Evolutionary conservation across 768 basidiomycete species (phyloP), one percentile per base, ranked within the genome.

Genomic region (Suillus luteus): DNA sequence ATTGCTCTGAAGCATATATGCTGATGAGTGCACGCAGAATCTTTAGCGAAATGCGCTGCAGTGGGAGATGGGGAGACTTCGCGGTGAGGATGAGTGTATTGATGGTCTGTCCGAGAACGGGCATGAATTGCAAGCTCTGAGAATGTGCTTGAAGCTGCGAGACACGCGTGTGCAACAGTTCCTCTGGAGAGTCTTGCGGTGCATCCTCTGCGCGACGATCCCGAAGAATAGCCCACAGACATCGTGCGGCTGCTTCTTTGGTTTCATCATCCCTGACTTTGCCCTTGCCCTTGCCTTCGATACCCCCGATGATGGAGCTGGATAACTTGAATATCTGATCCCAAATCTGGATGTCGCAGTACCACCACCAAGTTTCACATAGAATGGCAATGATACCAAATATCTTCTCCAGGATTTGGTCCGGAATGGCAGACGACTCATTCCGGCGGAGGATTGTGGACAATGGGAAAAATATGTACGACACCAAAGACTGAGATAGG

Each of bases 381-480:
- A 98, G 79, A 1, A 83, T 68, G 3, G 78, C 72, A 37, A 96
- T 77, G 14, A 84, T 77, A 31, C 79, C 69, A 64, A 97, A 80
- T 24, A 95, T 75, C 61, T 83, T 85, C 75, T 97, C 93, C 55
- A 96, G 78, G 37, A 95, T 77, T 68, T 89, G 89, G 69, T 95
- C 89, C 9, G 93, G 90, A 55, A 96, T 89, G 15, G 83, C 79
- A 7, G 82, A 71, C 3, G 88, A 83, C 17, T 83, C 70, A 72
- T 95, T 93, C 38, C 92, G 87, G 57, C 90, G 88, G 41, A 98
- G 82, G 58, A 97, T 86, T 35, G 88, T 85, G 2, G 94, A 94
- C 46, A 98, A 74, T 3, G 96, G 96, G 69, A 94, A 91, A 76
- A 96, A 92, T 35, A 87, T 80, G 74, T 98, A 99, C 52, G 90